Evolutionary conservation across 2,329 filamentous ascomycete species (phyloP), one percentile per base, ranked within the genome.

Genomic region (Aureobasidium uvarum): DNA sequence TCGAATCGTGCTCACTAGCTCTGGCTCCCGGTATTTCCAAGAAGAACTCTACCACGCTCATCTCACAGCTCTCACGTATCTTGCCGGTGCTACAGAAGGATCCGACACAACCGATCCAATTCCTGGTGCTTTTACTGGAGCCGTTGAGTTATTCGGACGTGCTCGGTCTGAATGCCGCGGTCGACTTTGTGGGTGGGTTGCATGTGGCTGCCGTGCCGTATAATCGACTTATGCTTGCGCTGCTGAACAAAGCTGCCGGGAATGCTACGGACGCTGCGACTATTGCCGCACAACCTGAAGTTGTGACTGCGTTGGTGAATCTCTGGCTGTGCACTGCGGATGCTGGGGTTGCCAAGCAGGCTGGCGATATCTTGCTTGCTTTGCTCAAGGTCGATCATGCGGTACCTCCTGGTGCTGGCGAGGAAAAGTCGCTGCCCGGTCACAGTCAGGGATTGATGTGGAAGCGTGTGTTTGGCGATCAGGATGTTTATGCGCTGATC

Each of bases 381-480:
- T 75, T 88, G 1, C 72, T 88, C 39, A 78, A 80, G 60, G 76
- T 84, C 5, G 82, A 85, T 62, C 74, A 79, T 50, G 71, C 77
- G 70, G 23, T 68, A 71, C 62, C 59, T 41, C 59, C 71, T 76
- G 66, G 72, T 71, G 71, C 67, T 51, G 71, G 69, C 70, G 74
- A 74, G 66, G 76, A 70, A 8, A 38, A 31, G n/a, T 46, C 51
- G n/a, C 55, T 52, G 20, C 54, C 48, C 20, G 68, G 70, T 18
- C 68, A 70, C 54, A 81, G 81, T 4, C 81, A 83, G 68, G 83
- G 82, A 0, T 74, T 86, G 1, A 78, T 89, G 71, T 88, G 85
- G 86, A 82, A 85, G 71, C 81, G 86, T 20, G 69, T 88, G 0
- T 88, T 89, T 70, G 79, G 80, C 2, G 86, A 88, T 68, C 81